phyloP scores from a whole-genome alignment of 2,329 filamentous ascomycete genomes.

The Fusarium equiseti region DNA sequence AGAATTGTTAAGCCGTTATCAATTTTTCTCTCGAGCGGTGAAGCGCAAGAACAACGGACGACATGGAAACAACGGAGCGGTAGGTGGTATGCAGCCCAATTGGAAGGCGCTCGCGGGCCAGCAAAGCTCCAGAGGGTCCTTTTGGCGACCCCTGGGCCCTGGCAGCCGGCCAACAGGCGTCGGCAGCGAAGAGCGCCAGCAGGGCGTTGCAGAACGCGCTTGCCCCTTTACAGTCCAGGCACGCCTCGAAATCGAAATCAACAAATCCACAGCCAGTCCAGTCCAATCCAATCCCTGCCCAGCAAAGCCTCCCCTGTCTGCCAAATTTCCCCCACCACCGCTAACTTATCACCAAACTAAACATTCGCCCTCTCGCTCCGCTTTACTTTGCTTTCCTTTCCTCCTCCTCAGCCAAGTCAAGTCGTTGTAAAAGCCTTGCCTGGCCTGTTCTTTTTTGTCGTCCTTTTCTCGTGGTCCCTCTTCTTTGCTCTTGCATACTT shows the following conservation, averaged over 20 bases:
- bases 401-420: conserved; percentile 19
- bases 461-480: conserved; percentile 44
- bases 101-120: conserved; percentile 8
- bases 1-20: conserved; percentile 17
- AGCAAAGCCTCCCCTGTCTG: conserved; percentile 52
- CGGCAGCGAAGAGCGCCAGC: conserved; percentile 40
- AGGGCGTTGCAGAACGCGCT: conserved; percentile 50
- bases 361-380: conserved; percentile 42
- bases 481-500: conserved; percentile 52
- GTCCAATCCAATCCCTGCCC: conserved; percentile 45
- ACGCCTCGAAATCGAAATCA: conserved; percentile 52
- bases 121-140: conserved; percentile 14
- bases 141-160: conserved; percentile 27
- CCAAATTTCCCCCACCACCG: conserved; percentile 60
- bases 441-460: conserved; percentile 45
- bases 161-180: conserved; percentile 40
- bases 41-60: conserved; percentile 32
- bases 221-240: conserved; percentile 50
- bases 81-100: conserved; percentile 18
- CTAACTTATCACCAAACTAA: conserved; percentile 46
- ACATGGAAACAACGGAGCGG: conserved; percentile 25
- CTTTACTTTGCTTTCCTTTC: conserved; percentile 41
- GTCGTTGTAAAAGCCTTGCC: conserved; percentile 49
- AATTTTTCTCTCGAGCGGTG: conserved; percentile 37
- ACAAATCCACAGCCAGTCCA: conserved; percentile 50